Percentiles rank a stretch among this genome's conserved stretches.
phyloP scores from a whole-genome alignment of 441 rosid genomes.

The Pelargonium citronellum region DNA sequence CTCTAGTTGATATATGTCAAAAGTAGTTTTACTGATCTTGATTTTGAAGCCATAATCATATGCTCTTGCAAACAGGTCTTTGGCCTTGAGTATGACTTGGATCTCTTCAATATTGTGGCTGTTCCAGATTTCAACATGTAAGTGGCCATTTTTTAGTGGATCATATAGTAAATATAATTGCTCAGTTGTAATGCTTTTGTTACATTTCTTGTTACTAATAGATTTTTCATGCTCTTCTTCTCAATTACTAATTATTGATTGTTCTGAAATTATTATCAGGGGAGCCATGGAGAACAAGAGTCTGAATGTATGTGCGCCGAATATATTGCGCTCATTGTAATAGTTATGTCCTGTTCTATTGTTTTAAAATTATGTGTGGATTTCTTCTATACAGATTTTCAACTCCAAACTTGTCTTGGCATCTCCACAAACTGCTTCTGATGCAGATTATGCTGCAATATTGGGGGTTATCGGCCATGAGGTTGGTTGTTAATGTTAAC shows the following conservation, averaged over 20 bases:
- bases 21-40: slow-evolving; percentile 5
- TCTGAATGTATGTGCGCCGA: slow-evolving; percentile 56
- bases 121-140: slow-evolving; percentile 97
- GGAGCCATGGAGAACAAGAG: slow-evolving; percentile 99
- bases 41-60: slow-evolving; percentile 10
- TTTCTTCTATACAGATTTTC: slow-evolving; percentile 59
- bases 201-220: not conserved
- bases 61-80: slow-evolving; percentile 52
- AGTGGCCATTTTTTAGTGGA: slow-evolving; percentile 20
- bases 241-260: not conserved
- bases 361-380: slow-evolving; percentile 18
- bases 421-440: slow-evolving; percentile 94
- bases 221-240: not conserved
- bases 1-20: not conserved
- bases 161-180: not conserved
- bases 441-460: slow-evolving; percentile 91
- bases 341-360: slow-evolving; percentile 6
- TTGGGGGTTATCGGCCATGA: slow-evolving; percentile 95
- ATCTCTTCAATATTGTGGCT: slow-evolving; percentile 93
- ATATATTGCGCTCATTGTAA: slow-evolving; percentile 7
- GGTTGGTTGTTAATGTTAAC: slow-evolving; percentile 38
- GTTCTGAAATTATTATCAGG: slow-evolving; percentile 42
- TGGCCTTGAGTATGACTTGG: slow-evolving; percentile 94
- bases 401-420: slow-evolving; percentile 96
- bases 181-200: not conserved